Evolutionary conservation across 306 rosid genomes (phyloP), one percentile per base, ranked within the genome.

Genomic region (Ormosia semicastrata): DNA sequence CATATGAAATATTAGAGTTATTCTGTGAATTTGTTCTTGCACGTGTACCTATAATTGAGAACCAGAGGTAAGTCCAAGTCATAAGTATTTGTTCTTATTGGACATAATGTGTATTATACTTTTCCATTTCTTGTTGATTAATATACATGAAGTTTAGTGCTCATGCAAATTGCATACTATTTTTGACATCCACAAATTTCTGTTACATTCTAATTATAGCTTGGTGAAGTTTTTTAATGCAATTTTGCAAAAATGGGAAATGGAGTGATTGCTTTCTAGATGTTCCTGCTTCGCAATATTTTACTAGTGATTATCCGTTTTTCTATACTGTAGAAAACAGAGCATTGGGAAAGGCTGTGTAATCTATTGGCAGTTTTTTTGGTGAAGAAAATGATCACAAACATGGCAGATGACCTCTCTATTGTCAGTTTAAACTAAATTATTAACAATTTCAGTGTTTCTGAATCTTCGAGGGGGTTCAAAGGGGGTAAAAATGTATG

Each of bases 11-110:
- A 75, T 81, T 95, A 81, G 99, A 93, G 96, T 89, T 95, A 43
- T 95, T 93, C 85, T 95, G 99, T 81, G 99, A 95, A 75, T 95
- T 95, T 67, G 81, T 93, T 81, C 98, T 95, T 74, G 99, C 98
- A 9, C 93, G 99, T 14, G 93, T 95, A 64, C 97, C 99, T 9
- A 89, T 95, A 33, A 87, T 95, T 62, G 99, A 95, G 86, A 90
- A 74, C 87, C 97, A 93, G 88, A 90, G 71, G 99, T 93, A 90
- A 86, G 86, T 78, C 53, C 69, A n/a, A 17, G 9, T 82, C 52
- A 18, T n/a, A n/a, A 36, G 10, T 82, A 65, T 68, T 73, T 67
- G 66, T 85, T 86, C 68, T 50, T 69, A 49, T 57, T 49, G 37
- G 41, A 53, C 56, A 39, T 8, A 29, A 18, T 10, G 39, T 81